Evolutionary conservation across 495 filamentous ascomycete species (phyloP), one percentile per base, ranked within the genome.

Genomic region (Talaromyces ruber): DNA sequence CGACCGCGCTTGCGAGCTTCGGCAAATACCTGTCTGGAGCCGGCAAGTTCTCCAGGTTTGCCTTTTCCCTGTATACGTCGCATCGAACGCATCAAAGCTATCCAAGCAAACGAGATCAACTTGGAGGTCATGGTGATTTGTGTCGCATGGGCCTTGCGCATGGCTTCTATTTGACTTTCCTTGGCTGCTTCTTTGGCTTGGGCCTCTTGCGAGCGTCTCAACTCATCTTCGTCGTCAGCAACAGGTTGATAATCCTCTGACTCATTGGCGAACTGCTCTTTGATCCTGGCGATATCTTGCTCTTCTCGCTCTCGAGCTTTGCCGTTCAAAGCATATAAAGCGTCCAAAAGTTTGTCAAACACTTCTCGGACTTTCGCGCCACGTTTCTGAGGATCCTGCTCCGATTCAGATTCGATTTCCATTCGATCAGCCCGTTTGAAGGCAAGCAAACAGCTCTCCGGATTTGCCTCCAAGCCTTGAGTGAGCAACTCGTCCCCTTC

Each of bases 21-120:
- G 8, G 84, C 82, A 70, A 98, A 97, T 16, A 94, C 82, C 65
- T 90, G 86, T 26, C 94, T 86, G 62, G 90, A 87, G 7, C 94
- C 94, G 25, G 88, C 86, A 30, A 88, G 66, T 30, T 84, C 80
- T 29, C 83, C 82, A 29, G 84, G 83, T 65, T 86, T 87, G 47
- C 93, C 93, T 69, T 97, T 96, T 57, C 94, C 94, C 71, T 97
- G 92, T 30, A 98, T 82, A 51, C 94, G 91, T 52, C 95, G 88
- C 85, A 97, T 94, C 16, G 91, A 87, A 53, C 94, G 87, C 80
- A 97, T 95, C 39, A 97, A 78, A 28, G 91, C 90, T 68, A 98
- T 93, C 94, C 94, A 98, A 18, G 88, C 88, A 68, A 90, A 93
- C 0, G 95, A 92, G 54, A 98, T 84, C 0, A 87, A 89, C 63